Conservation (phyloP, 1,284 basidiomycete genomes). For the Pyrrhoderma lamaoense region DNA sequence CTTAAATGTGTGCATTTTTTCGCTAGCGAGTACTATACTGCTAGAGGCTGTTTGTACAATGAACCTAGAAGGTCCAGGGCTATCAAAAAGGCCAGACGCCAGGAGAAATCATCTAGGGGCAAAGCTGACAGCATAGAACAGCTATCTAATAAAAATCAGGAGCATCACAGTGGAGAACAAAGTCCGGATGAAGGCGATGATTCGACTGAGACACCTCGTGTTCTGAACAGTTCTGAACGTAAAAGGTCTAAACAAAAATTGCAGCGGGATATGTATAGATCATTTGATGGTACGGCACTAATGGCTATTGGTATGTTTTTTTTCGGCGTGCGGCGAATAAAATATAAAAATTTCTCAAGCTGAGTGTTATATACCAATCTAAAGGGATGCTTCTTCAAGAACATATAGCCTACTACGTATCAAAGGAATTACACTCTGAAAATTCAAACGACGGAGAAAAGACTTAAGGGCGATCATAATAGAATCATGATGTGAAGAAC, state of each 20-base stretch:
- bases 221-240: slow-evolving; percentile 11
- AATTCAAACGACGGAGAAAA: no score
- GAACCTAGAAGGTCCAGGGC: slow-evolving; percentile 39
- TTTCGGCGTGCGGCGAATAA: no score
- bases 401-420: slow-evolving; percentile 33
- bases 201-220: slow-evolving; percentile 2
- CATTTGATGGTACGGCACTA: slow-evolving; percentile 63
- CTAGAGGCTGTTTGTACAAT: slow-evolving; percentile 51
- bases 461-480: no score
- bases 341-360: no score
- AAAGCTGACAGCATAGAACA: neutral
- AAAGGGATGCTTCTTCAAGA: slow-evolving; percentile 64
- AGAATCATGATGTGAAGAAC: no score
- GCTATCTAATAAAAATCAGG: neutral
- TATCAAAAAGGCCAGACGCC: slow-evolving; percentile 29
- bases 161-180: neutral
- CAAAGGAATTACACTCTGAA: no score
- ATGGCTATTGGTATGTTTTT: slow-evolving; percentile 50
- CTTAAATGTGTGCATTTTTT: slow-evolving; percentile 65
- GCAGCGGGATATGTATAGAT: slow-evolving; percentile 61
- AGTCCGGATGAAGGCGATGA: neutral
- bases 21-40: slow-evolving; percentile 53
- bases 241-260: slow-evolving; percentile 19
- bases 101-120: neutral
- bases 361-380: neutral